Evolutionary conservation across 371 early-diverging fungal genomes (phyloP).

Genomic region (Encephalitozoon romaleae): DNA sequence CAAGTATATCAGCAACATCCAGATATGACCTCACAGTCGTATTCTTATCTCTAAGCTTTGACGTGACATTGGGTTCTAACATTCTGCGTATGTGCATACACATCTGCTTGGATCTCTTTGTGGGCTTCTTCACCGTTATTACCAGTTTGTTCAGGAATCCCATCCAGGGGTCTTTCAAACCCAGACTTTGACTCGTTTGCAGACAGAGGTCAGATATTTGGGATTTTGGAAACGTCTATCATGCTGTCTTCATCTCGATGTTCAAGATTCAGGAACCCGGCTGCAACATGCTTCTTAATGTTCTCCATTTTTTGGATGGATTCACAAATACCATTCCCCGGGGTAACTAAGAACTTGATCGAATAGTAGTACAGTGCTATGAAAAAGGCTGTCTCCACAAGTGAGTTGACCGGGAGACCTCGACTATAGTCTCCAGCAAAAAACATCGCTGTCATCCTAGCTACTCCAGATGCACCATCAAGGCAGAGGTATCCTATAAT

Average conservation of each 20-base stretch:
- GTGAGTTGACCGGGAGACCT: neutral
- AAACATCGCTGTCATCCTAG: neutral
- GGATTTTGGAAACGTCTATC: neutral
- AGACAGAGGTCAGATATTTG: neutral
- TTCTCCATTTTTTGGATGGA: neutral
- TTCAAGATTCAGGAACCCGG: neutral
- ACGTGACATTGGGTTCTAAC: slow-evolving; percentile 26
- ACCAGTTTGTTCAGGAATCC: slow-evolving; percentile 23
- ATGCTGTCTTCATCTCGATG: neutral
- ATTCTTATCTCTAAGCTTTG: slow-evolving; percentile 16
- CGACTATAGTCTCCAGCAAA: neutral
- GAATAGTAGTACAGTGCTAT: neutral
- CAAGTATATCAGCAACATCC: slow-evolving; percentile 13
- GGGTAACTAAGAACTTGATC: neutral
- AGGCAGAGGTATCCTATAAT: neutral
- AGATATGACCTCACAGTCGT: slow-evolving; percentile 6
- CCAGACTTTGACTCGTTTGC: neutral
- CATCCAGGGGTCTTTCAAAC: neutral
- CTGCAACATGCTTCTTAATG: neutral
- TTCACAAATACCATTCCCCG: neutral
- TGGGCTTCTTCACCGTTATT: slow-evolving; percentile 29
- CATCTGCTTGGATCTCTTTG: slow-evolving; percentile 19
- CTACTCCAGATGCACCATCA: neutral
- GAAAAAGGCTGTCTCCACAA: neutral
- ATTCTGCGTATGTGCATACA: slow-evolving; percentile 35